Percentiles rank a stretch among this genome's conserved stretches.
Conservation (phyloP, 2,329 filamentous ascomycete species). For the Colletotrichum melonis region DNA sequence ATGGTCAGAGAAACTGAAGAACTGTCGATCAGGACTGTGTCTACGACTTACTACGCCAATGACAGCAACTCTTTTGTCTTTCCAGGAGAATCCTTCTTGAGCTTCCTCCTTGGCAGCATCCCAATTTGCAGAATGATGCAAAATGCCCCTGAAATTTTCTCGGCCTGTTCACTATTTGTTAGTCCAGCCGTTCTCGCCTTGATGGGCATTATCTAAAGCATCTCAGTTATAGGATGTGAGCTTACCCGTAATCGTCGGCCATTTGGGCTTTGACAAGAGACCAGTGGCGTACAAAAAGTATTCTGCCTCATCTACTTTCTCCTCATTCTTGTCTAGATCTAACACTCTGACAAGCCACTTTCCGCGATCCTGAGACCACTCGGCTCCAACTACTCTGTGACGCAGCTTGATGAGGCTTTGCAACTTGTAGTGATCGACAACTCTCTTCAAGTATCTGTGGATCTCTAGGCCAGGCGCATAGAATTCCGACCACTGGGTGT, state of each 20-base stretch:
- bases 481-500: conserved; percentile 14
- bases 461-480: conserved; percentile 8
- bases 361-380: background rate
- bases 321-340: background rate
- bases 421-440: background rate
- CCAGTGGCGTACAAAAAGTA: background rate
- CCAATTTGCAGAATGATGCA: background rate
- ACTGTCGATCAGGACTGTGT: too few species aligned
- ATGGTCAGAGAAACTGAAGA: background rate
- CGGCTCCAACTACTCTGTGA: background rate
- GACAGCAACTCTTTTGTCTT: conserved; percentile 57
- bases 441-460: background rate
- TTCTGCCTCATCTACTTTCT: background rate
- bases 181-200: background rate
- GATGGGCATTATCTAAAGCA: rapidly evolving
- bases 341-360: background rate
- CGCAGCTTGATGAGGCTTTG: background rate
- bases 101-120: background rate
- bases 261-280: background rate
- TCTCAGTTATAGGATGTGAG: too few species aligned
- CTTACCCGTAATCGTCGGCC: background rate
- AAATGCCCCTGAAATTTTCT: background rate
- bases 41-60: conserved; percentile 50
- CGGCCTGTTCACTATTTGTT: background rate
- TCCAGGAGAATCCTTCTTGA: conserved; percentile 3